Evolutionary conservation across 495 filamentous ascomycete species (phyloP), one percentile per base, ranked within the genome.

Genomic region (Sporormia fimetaria): DNA sequence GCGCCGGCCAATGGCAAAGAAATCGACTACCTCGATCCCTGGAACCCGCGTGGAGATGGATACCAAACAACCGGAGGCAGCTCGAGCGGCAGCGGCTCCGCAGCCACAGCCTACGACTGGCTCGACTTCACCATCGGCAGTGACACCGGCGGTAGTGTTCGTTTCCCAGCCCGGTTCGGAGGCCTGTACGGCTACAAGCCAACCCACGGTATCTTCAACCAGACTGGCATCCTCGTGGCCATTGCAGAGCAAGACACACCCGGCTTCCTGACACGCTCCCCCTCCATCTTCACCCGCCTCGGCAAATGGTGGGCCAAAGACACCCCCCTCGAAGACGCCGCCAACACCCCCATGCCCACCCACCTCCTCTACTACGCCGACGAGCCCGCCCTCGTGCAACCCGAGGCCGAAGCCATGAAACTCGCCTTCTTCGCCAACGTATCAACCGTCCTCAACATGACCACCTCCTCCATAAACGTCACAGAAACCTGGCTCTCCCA

Each of bases 1-100:
- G 23, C 36, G 4, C 36, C 36, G 4, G 21, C 20, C 18, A 41
- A 41, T 23, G 38, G 38, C 21, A 14, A 12, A 10, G 32, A 30
- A 22, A 31, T 44, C 21, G 42, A 44, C 20, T 44, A 31, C 22
- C 33, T 20, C 6, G 42, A 28, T 14, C 42, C 42, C 4, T 44
- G 42, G 33, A 44, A 44, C 24, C 20, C 42, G 18, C 22, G 42
- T 11, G 24, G 23, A 3, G 42, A 44, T 23, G 42, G 42, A 2
- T 44, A 44, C 20, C 33, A 44, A 20, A 37, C 33, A 2, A 28
- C 42, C 22, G 33, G 23, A 3, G 42, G 33, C 2, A 44, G 42
- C 33, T 30, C 15, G 3, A 37, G 12, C 7, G 42, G 33, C 10
- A 37, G 23, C 32, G 42, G 33, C 11, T 28, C 33, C 3, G 42